Conservation (phyloP, 108 stramenopile genomes). For the Cyclotella baltica region DNA sequence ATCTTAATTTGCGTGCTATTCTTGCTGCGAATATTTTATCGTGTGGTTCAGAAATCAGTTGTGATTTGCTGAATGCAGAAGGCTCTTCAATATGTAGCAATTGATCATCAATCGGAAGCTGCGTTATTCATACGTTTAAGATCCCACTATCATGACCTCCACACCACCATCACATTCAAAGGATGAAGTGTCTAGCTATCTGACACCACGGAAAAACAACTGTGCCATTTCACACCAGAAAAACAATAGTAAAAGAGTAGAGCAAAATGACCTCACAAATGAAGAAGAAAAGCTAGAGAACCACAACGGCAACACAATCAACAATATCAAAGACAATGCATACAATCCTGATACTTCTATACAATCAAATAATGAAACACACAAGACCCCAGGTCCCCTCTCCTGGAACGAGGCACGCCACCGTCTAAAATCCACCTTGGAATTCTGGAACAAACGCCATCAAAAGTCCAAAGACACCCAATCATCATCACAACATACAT, state of each 20-base stretch:
- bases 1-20: too few species aligned
- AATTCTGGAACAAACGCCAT: constrained; percentile 12
- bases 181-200: background rate
- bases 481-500: background rate
- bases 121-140: background rate
- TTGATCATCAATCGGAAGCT: background rate
- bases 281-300: background rate
- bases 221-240: constrained; percentile 1
- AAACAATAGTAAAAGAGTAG: background rate
- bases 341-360: background rate
- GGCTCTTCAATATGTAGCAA: too few species aligned
- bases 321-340: background rate
- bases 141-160: background rate
- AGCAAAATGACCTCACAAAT: background rate
- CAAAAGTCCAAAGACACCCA: background rate
- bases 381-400: constrained; percentile 7
- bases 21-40: too few species aligned
- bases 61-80: too few species aligned
- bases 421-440: constrained; percentile 27
- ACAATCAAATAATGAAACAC: background rate
- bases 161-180: background rate
- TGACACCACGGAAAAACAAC: constrained; percentile 22
- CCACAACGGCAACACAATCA: background rate
- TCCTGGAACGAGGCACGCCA: constrained; percentile 38
- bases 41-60: too few species aligned